Percentiles rank a stretch among this genome's conserved stretches.
Evolutionary conservation across 768 basidiomycete species (phyloP).

Genomic region (Naganishia friedmannii): DNA sequence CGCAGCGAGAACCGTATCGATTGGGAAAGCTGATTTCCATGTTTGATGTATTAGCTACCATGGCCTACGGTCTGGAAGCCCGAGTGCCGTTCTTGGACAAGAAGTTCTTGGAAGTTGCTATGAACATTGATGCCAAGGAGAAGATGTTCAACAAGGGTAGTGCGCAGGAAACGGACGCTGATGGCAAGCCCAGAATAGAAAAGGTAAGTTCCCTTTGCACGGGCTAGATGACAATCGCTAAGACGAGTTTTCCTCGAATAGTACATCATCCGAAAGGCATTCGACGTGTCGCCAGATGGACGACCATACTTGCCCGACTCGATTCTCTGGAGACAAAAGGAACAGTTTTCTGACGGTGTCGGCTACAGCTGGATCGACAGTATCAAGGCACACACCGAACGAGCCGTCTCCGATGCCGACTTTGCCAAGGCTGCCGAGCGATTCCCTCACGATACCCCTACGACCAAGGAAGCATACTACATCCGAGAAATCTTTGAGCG

Average conservation of each 20-base stretch:
- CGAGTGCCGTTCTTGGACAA: slow-evolving; percentile 99
- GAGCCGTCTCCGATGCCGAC: slow-evolving; percentile 72
- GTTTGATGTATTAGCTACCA: slow-evolving; percentile 65
- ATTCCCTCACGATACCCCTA: slow-evolving; percentile 66
- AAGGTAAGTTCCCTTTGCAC: slow-evolving; percentile 61
- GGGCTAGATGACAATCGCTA: not conserved
- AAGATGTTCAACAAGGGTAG: slow-evolving; percentile 87
- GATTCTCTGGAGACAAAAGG: slow-evolving; percentile 98
- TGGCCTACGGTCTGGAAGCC: slow-evolving; percentile 99
- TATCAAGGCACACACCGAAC: slow-evolving; percentile 81
- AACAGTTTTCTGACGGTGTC: slow-evolving; percentile 98
- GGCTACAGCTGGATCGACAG: slow-evolving; percentile 99
- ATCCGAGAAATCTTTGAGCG: slow-evolving; percentile 90
- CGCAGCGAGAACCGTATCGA: not conserved
- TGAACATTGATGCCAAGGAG: slow-evolving; percentile 80
- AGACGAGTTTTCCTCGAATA: slow-evolving; percentile 43
- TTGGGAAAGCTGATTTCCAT: not conserved
- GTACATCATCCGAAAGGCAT: slow-evolving; percentile 95
- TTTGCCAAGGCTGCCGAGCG: slow-evolving; percentile 70
- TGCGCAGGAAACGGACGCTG: slow-evolving; percentile 69
- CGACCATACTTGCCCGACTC: slow-evolving; percentile 88
- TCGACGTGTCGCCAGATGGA: slow-evolving; percentile 73
- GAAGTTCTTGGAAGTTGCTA: slow-evolving; percentile 85
- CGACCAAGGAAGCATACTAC: slow-evolving; percentile 90
- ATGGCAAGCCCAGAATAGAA: slow-evolving; percentile 90